These are phyloP conservation scores for Pichia scutulata DNA, from an alignment of 805 yeast genomes.

Conservation along the genomic window DNA sequence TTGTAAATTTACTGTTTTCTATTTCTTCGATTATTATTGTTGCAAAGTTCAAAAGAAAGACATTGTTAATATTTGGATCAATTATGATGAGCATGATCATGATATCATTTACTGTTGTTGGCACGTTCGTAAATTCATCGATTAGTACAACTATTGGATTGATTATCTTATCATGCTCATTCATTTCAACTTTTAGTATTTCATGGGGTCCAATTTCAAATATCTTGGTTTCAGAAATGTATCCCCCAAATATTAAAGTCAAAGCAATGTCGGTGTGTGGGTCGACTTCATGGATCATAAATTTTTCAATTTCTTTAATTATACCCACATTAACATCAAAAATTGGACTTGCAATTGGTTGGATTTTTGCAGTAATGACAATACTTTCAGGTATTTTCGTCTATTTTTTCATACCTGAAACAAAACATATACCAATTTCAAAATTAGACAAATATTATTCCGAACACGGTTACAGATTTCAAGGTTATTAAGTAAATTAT, in stretches of 20 bases:
- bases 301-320: slow-evolving; percentile 56
- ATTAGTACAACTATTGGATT: slow-evolving; percentile 46
- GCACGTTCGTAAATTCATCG: slow-evolving; percentile 33
- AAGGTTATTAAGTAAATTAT: background rate
- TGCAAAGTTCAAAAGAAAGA: slow-evolving; percentile 41
- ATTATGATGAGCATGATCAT: slow-evolving; percentile 43
- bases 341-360: slow-evolving; percentile 64
- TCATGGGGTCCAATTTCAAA: slow-evolving; percentile 73
- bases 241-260: slow-evolving; percentile 53
- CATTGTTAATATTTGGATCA: slow-evolving; percentile 41
- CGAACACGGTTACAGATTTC: background rate
- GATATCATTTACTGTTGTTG: slow-evolving; percentile 49
- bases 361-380: slow-evolving; percentile 34
- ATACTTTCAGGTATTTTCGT: slow-evolving; percentile 20
- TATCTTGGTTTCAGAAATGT: slow-evolving; percentile 57
- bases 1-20: slow-evolving; percentile 48
- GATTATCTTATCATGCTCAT: slow-evolving; percentile 46
- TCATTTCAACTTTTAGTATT: slow-evolving; percentile 56
- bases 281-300: slow-evolving; percentile 56
- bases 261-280: slow-evolving; percentile 49
- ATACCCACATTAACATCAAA: slow-evolving; percentile 58
- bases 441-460: slow-evolving; percentile 20
- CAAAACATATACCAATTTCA: slow-evolving; percentile 19
- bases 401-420: slow-evolving; percentile 27
- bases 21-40: slow-evolving; percentile 39